Evolutionary conservation across 2,329 filamentous ascomycete genomes (phyloP), one percentile per base, ranked within the genome.

Genomic region (Aaosphaeria pasadenensis): DNA sequence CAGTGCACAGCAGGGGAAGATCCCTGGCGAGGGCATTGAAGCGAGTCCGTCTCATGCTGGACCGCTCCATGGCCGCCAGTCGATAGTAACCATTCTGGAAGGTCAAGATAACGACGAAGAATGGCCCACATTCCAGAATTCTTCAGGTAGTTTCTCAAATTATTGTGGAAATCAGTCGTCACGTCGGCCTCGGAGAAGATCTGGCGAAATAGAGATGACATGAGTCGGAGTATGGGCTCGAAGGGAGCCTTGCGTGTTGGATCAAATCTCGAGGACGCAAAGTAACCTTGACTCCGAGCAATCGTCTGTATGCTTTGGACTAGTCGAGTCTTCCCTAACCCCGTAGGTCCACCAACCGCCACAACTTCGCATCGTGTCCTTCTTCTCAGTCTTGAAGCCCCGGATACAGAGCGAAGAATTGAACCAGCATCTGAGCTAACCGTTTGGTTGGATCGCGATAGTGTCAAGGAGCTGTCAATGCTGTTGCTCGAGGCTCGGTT

Each of bases 161-260:
- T 78, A 49, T 82, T 76, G 56, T 86, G 83, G 50, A 85, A 85
- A 1, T 81, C 76, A 1, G 81, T 83, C 7, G 71, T 76, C 11
- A 86, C 78, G 62, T 86, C 81, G 33, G 79, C 77, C 59, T 86
- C 83, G 1, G 81, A 84, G 57, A 85, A 86, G 5, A 85, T 84
- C 52, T 86, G 83, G 29, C 82, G 76, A 48, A 86, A 79, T 13
- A 85, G 67, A 35, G 79, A 82, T 5, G 79, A 79, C 69, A 86
- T 74, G n/a, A 83, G 71, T 51, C 77, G 78, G 13, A 84, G 71
- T 35, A 85, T 76, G 0, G 83, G 80, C 47, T 85, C 83, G 53
- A 84, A 86, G 0, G 83, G 83, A 5, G 80, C 75, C 46, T 77
- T 77, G 54, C 78, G 78, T 13, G 80, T 76, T 45, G 79, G 76